Evolutionary conservation across 2,329 filamentous ascomycete genomes (phyloP).

Genomic region (Aureobasidium sp.): DNA sequence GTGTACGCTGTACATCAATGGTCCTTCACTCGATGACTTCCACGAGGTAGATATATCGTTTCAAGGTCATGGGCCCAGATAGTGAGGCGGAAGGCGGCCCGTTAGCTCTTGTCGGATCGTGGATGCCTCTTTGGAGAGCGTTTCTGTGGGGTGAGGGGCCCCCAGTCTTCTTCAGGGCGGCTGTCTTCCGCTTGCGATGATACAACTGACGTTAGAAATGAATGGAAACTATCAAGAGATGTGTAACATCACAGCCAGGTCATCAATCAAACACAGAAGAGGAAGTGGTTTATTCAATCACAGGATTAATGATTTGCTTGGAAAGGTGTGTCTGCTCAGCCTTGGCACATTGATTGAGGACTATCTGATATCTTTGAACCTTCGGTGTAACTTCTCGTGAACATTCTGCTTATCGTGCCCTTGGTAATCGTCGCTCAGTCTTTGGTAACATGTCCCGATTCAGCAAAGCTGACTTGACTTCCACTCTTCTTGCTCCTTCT

Average conservation of each 20-base stretch:
- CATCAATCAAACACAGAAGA: neutral
- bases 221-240: neutral
- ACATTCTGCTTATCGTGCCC: neutral
- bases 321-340: neutral
- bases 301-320: neutral
- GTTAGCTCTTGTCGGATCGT: neutral
- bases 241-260: neutral
- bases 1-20: neutral
- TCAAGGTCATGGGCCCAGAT: neutral
- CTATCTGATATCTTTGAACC: neutral
- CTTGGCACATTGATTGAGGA: neutral
- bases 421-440: neutral
- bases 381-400: no score
- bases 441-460: neutral
- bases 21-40: neutral
- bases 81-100: slow-evolving; percentile 1
- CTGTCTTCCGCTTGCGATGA: neutral
- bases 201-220: neutral
- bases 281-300: neutral
- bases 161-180: neutral
- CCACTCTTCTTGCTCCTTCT: slow-evolving; percentile 40
- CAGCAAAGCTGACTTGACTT: neutral
- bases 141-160: neutral
- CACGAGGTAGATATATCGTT: neutral
- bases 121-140: neutral